Percentiles rank a stretch among this genome's conserved stretches.
These are phyloP conservation scores for Sclerotinia subarctica DNA, from an alignment of 2,329 filamentous ascomycete genomes.

Conservation along the genomic window DNA sequence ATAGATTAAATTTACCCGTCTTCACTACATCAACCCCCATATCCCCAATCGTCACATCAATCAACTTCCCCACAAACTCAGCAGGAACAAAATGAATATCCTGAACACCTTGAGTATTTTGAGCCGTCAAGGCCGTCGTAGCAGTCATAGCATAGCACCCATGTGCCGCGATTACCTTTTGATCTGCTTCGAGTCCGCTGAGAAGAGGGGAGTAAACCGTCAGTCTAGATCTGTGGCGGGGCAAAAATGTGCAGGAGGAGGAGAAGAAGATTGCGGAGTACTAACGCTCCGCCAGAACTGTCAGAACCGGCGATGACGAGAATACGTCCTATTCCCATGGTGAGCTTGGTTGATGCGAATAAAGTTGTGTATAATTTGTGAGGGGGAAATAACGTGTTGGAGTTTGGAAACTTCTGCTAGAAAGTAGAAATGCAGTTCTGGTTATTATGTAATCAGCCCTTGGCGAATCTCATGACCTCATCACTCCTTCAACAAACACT, in stretches of 20 bases:
- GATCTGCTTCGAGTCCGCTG: slow-evolving; percentile 91
- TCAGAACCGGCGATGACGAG: slow-evolving; percentile 72
- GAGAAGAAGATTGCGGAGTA: slow-evolving; percentile 29
- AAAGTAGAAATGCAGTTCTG: background rate
- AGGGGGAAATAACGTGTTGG: background rate
- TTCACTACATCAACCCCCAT: slow-evolving; percentile 88
- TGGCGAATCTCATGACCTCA: background rate
- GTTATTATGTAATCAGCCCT: slow-evolving; percentile 17
- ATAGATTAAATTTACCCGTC: slow-evolving; percentile 60
- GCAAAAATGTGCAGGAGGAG: slow-evolving; percentile 23
- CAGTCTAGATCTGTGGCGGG: slow-evolving; percentile 18
- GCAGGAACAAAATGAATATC: slow-evolving; percentile 78
- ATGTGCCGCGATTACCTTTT: slow-evolving; percentile 90
- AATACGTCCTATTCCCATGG: slow-evolving; percentile 47
- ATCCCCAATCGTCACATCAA: slow-evolving; percentile 80
- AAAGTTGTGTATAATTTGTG: background rate
- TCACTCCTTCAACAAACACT: background rate
- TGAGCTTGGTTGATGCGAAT: background rate
- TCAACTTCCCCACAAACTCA: slow-evolving; percentile 77
- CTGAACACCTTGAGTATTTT: slow-evolving; percentile 83
- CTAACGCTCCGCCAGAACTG: slow-evolving; percentile 72
- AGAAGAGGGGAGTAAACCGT: slow-evolving; percentile 11
- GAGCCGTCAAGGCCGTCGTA: slow-evolving; percentile 91
- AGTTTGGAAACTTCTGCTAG: background rate
- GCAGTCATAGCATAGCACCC: slow-evolving; percentile 95